These are phyloP conservation scores for Lojkania enalia DNA, from an alignment of 2,329 filamentous ascomycete genomes.

Conservation along the genomic window DNA sequence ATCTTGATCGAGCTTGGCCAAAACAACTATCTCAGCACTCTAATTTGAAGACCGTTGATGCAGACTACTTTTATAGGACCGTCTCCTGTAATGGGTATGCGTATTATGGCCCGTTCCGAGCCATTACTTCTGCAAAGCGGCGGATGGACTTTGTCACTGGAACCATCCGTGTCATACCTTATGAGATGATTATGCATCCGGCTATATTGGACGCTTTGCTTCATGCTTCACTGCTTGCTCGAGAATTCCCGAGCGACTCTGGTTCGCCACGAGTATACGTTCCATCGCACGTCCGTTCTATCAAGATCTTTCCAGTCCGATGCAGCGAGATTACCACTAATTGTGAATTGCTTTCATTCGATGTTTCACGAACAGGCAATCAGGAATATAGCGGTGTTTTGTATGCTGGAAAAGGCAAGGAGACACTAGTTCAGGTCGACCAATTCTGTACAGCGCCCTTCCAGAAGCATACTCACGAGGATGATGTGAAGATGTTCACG, in stretches of 20 bases:
- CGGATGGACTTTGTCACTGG: slow-evolving; percentile 13
- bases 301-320: slow-evolving; percentile 26
- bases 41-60: slow-evolving; percentile 3
- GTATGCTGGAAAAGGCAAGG: background rate
- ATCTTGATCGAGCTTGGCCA: slow-evolving; percentile 7
- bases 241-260: slow-evolving; percentile 30
- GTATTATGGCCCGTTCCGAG: slow-evolving; percentile 10
- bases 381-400: slow-evolving; percentile 3
- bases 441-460: slow-evolving; percentile 10
- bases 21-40: background rate
- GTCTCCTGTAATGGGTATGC: slow-evolving; percentile 2
- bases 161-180: slow-evolving; percentile 1
- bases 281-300: slow-evolving; percentile 18
- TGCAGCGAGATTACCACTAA: slow-evolving; percentile 5
- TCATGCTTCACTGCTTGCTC: slow-evolving; percentile 33
- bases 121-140: slow-evolving; percentile 4
- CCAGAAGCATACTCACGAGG: slow-evolving; percentile 6
- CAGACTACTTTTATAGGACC: slow-evolving; percentile 17
- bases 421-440: slow-evolving; percentile 14
- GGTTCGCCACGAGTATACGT: slow-evolving; percentile 29
- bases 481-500: slow-evolving; percentile 18
- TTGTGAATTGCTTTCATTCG: slow-evolving; percentile 1
- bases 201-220: slow-evolving; percentile 32
- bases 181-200: slow-evolving; percentile 40
- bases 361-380: background rate